Conservation (phyloP, 768 basidiomycete species). For the Cystofilobasidium bisporidii region DNA sequence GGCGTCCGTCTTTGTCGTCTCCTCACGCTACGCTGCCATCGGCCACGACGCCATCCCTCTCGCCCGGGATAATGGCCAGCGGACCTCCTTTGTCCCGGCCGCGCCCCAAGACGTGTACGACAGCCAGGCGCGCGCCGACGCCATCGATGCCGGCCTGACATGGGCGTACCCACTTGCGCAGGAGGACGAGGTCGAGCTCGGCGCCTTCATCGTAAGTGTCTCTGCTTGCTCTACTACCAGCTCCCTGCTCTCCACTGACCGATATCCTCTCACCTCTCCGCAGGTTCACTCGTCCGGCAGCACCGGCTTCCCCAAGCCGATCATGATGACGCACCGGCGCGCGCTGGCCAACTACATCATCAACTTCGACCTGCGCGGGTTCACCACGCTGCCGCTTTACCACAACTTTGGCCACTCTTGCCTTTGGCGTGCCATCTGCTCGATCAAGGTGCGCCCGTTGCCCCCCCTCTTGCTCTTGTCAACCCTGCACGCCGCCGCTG, state of each 20-base stretch:
- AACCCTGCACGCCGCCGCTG: no score
- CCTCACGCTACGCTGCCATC: conserved; percentile 40
- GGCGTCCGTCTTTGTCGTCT: conserved; percentile 43
- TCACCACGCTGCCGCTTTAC: conserved; percentile 44
- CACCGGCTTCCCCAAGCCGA: conserved; percentile 43
- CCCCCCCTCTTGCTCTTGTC: no score
- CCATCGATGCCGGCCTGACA: conserved; percentile 8
- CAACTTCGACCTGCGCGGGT: conserved; percentile 41
- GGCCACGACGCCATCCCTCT: conserved; percentile 40
- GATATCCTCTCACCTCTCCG: background rate
- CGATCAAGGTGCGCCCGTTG: conserved; percentile 35
- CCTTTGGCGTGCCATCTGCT: conserved; percentile 38
- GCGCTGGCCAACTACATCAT: conserved; percentile 41
- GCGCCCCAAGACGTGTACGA: conserved; percentile 19
- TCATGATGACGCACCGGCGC: conserved; percentile 41
- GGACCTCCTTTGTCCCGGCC: conserved; percentile 3
- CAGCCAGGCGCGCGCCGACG: background rate
- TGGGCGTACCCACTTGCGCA: conserved; percentile 33
- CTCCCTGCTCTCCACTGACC: background rate
- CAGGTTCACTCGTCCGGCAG: conserved; percentile 46
- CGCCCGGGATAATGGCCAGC: conserved; percentile 30
- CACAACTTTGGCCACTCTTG: conserved; percentile 37
- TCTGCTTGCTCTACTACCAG: background rate
- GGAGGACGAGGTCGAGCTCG: conserved; percentile 39
- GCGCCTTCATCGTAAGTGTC: conserved; percentile 38